Evolutionary conservation across 345 rosid genomes (phyloP), one percentile per base, ranked within the genome.

Genomic region (Camelina hispida): DNA sequence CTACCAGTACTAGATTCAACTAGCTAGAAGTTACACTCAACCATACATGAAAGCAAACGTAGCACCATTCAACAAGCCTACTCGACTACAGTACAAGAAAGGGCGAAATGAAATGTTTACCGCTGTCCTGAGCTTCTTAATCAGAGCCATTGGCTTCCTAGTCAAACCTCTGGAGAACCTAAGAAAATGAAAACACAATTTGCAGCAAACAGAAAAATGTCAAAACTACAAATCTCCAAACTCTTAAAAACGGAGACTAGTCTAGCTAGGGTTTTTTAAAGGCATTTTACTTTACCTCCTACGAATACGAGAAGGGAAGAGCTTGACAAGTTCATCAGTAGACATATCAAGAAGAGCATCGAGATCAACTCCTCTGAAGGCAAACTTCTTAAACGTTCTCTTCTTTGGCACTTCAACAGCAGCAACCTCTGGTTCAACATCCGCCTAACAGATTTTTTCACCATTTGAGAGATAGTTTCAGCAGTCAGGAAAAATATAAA

Each of bases 111-210:
- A 77, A 23, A 0, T 13, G 59, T 9, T 78, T 84, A 90, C 96
- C 86, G 96, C 96, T 69, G 87, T 85, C 54, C 93, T 88, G 1
- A 90, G 90, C 83, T 90, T 90, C 85, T 88, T 90, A 66, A 90
- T 86, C 68, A 90, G 62, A 75, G 96, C 96, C 96, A 90, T 85
- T 50, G 96, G 96, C 80, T 90, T 90, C 83, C 93, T 82, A 61
- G 86, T 88, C 71, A 94, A 77, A 78, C 97, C 98, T 68, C 97
- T 90, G 80, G 88, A 87, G 81, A 94, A 94, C 93, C 98, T 93
- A 76, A 15, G 51, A 34, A 28, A 34, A 34, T 34, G 37, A 47
- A 47, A 13, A 44, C 28, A 16, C 30, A 28, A 28, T 28, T 48
- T 25, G 1, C 28, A 37, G 1, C 28, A 37, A 67, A 9, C 28